Percentiles rank a stretch among this genome's conserved stretches.
phyloP scores from a whole-genome alignment of 176 grass and related monocot species.

The Calamus simplicifolius region DNA sequence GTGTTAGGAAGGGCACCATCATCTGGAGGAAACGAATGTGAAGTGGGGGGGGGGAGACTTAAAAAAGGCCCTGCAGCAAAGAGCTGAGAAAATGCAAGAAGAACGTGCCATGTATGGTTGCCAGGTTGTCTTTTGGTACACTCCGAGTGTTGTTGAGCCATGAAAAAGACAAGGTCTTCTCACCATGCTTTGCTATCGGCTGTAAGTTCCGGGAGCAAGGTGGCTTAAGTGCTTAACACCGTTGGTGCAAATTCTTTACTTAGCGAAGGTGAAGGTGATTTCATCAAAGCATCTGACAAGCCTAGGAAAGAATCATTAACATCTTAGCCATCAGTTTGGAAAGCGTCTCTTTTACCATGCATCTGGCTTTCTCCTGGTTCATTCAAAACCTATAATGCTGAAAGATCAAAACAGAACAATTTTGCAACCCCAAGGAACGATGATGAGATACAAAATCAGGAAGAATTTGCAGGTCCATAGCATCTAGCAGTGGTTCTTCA shows the following conservation, averaged over 20 bases:
- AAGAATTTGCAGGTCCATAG: constrained; percentile 18
- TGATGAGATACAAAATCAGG: constrained; percentile 44
- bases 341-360: constrained; percentile 32
- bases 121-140: constrained; percentile 76
- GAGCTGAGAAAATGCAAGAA: neutral
- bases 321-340: constrained; percentile 18
- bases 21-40: neutral
- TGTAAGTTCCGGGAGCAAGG: constrained; percentile 52
- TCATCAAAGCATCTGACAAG: neutral
- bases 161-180: constrained; percentile 82
- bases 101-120: constrained; percentile 47
- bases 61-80: too few relatives aligned
- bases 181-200: constrained; percentile 71
- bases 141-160: constrained; percentile 80
- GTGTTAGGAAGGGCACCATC: constrained; percentile 4
- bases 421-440: too few relatives aligned
- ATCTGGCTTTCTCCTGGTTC: constrained; percentile 28
- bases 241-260: too few relatives aligned
- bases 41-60: too few relatives aligned
- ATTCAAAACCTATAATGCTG: constrained; percentile 25
- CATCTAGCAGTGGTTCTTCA: constrained; percentile 44
- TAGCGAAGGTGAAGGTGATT: too few relatives aligned
- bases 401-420: too few relatives aligned
- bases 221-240: too few relatives aligned
- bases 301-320: neutral